These are phyloP conservation scores for Wickerhamiella azyma DNA, from an alignment of 805 yeast genomes.

Conservation along the genomic window DNA sequence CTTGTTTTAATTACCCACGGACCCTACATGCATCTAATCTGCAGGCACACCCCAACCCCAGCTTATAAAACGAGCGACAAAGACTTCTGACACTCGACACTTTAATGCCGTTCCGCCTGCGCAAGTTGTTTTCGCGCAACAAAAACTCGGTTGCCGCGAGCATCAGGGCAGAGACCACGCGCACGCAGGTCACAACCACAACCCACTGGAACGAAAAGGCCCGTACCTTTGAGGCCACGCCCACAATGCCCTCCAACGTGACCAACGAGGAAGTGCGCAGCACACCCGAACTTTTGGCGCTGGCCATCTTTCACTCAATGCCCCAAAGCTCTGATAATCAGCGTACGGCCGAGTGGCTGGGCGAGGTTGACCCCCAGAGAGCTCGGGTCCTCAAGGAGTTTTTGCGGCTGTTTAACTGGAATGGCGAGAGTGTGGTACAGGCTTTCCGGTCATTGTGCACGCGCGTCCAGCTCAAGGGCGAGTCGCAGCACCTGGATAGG, in stretches of 20 bases:
- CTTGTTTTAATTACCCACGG: no score
- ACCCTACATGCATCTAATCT: no score
- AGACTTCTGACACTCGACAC: no score
- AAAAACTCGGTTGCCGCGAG: conserved; percentile 1
- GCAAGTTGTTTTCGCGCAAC: conserved; percentile 3
- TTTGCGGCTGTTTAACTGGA: conserved; percentile 30
- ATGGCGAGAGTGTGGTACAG: conserved; percentile 38
- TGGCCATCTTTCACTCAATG: conserved; percentile 11
- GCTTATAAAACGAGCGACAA: conserved; percentile 6
- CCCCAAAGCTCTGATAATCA: conserved; percentile 7
- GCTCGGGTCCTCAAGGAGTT: conserved; percentile 25
- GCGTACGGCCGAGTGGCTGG: conserved; percentile 13
- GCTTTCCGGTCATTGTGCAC: conserved; percentile 50
- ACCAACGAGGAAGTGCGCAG: conserved; percentile 5
- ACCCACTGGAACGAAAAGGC: conserved; percentile 11
- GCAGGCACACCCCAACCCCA: conserved; percentile 2
- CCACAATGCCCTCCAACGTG: conserved; percentile 4
- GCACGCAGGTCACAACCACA: conserved; percentile 2
- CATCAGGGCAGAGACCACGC: conserved; percentile 3
- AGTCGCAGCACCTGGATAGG: conserved; percentile 68
- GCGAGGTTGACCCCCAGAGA: conserved; percentile 5
- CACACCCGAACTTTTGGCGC: conserved; percentile 8
- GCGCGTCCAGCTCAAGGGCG: conserved; percentile 62
- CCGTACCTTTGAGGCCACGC: conserved; percentile 7
- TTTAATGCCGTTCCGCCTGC: conserved; percentile 5